Evolutionary conservation across 495 filamentous ascomycete genomes (phyloP), one percentile per base, ranked within the genome.

Genomic region (Umbilicaria muhlenbergii): DNA sequence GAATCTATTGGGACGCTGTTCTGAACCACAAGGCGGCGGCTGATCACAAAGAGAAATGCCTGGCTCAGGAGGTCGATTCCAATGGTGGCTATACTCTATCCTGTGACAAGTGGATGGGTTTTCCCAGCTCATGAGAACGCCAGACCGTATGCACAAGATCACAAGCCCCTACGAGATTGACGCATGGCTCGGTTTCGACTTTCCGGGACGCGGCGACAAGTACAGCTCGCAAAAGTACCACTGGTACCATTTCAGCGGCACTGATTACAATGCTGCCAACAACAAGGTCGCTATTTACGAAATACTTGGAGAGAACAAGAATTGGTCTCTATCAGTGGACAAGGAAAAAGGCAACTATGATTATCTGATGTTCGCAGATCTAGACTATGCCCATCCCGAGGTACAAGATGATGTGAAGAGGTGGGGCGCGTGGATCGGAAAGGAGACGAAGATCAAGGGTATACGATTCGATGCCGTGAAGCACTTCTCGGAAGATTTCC

Each of bases 381-480:
- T 86, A 17, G 79, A 85, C 57, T 78, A 80, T 52, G 58, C 65
- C 7, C 74, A 85, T 52, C 69, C 68, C 7, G 80, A 83, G 48
- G 77, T 83, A 5, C 56, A 64, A 40, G 51, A 66, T 5, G 81
- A 87, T 49, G 70, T 83, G 5, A 54, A 79, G 11, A 59, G 67
- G 21, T 86, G 81, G 81, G 78, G 73, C 0, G 57, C 65, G 10
- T 87, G 81, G 80, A 65, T 87, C 36, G 66, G 62, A 0, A 58
- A 68, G 1, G 56, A 77, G 42, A 47, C 80, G 0, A 68, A 71
- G 1, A 58, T 86, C 15, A 65, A 67, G 48, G 82, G 81, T 6
- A 77, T 87, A 50, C 67, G 81, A 19, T 67, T 87, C n/a, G 81
- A 87, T 56, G 81, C 80, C 12, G 72, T 76, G 15, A 79, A 83